phyloP scores from a whole-genome alignment of 768 basidiomycete genomes.

The Termitomyces heimii region DNA sequence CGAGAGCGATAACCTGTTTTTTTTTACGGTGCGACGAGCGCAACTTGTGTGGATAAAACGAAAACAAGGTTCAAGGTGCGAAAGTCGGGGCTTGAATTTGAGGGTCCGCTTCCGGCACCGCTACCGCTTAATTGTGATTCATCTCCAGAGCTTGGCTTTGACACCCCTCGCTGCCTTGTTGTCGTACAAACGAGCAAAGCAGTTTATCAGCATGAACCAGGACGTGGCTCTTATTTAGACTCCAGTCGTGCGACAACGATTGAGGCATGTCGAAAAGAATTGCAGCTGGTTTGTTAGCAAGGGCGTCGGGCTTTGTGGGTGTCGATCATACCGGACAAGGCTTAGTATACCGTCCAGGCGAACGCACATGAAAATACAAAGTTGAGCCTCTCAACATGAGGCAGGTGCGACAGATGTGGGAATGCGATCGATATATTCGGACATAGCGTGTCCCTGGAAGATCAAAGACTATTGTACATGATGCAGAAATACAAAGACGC shows the following conservation, averaged over 20 bases:
- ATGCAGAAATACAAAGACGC: constrained; percentile 4
- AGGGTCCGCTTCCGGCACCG: constrained; percentile 22
- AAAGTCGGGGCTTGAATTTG: constrained; percentile 24
- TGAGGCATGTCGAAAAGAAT: not conserved
- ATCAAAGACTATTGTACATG: constrained; percentile 1
- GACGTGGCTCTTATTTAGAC: not conserved
- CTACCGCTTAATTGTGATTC: constrained; percentile 1
- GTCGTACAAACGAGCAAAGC: not conserved
- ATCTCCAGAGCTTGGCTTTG: not conserved
- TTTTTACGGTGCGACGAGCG: constrained; percentile 21
- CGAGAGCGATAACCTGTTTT: constrained; percentile 22
- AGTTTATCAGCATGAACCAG: not conserved
- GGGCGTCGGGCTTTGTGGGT: constrained; percentile 6
- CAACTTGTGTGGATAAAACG: constrained; percentile 32
- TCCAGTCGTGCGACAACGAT: not conserved
- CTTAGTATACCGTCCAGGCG: not conserved
- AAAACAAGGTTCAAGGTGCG: constrained; percentile 34
- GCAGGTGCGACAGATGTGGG: constrained; percentile 10
- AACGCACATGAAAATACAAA: constrained; percentile 7
- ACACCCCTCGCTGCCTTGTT: not conserved
- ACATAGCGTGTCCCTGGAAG: not conserved
- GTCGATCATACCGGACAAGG: not conserved
- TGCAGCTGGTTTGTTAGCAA: not conserved
- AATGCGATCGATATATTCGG: not conserved
- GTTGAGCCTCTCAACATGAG: not conserved